phyloP scores from a whole-genome alignment of 1,284 basidiomycete species.

The Cryptococcus neoformans region DNA sequence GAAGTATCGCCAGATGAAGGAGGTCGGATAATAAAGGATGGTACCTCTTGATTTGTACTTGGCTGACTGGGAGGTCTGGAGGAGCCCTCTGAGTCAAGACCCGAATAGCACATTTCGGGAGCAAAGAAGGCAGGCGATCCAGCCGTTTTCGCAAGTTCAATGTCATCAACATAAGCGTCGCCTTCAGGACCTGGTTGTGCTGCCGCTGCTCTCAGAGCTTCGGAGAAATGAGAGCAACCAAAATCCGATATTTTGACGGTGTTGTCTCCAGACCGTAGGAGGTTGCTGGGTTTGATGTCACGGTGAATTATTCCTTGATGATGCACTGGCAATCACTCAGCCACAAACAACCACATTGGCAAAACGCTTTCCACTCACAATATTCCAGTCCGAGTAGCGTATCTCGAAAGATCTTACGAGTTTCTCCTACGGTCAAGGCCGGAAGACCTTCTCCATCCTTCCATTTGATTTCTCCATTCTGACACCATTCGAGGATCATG shows the following conservation, averaged over 20 bases:
- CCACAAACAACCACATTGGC: background rate
- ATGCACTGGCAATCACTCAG: slow-evolving; percentile 63
- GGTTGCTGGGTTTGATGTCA: slow-evolving; percentile 98
- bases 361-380: slow-evolving; percentile 2
- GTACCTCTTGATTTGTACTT: slow-evolving; percentile 19
- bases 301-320: slow-evolving; percentile 98
- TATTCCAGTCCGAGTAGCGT: slow-evolving; percentile 15
- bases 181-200: slow-evolving; percentile 57
- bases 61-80: slow-evolving; percentile 9
- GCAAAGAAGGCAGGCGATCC: slow-evolving; percentile 98
- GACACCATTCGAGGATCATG: slow-evolving; percentile 96
- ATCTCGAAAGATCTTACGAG: slow-evolving; percentile 82
- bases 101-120: slow-evolving; percentile 78
- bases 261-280: slow-evolving; percentile 81
- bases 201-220: slow-evolving; percentile 63
- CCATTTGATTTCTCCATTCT: slow-evolving; percentile 93
- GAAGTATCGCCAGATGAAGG: slow-evolving; percentile 20
- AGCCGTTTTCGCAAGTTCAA: slow-evolving; percentile 86
- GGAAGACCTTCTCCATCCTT: slow-evolving; percentile 61
- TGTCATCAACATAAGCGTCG: slow-evolving; percentile 67
- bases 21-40: slow-evolving; percentile 36
- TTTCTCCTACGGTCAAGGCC: slow-evolving; percentile 75
- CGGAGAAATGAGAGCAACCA: slow-evolving; percentile 93
- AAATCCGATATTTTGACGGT: slow-evolving; percentile 98
- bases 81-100: slow-evolving; percentile 25